Percentiles rank a stretch among this genome's conserved stretches.
Conservation (phyloP, 2,329 filamentous ascomycete species). For the Microsporum canis region DNA sequence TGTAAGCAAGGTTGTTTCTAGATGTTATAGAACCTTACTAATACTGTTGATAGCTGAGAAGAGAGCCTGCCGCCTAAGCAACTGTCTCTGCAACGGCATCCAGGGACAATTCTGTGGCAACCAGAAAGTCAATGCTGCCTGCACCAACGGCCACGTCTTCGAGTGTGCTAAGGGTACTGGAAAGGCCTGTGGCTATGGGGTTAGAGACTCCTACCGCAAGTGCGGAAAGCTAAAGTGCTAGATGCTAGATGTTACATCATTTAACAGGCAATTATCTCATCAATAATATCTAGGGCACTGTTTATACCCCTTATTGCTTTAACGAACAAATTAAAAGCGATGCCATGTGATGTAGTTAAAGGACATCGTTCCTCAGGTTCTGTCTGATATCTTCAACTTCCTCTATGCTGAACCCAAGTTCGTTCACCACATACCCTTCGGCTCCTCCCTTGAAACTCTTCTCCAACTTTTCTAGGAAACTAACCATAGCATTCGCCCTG, state of each 20-base stretch:
- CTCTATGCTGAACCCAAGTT: no score
- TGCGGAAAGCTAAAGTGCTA: constrained; percentile 16
- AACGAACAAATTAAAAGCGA: no score
- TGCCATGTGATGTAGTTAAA: no score
- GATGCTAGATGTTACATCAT: not conserved
- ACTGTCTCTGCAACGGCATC: constrained; percentile 13
- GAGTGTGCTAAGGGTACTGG: constrained; percentile 12
- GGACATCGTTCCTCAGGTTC: no score
- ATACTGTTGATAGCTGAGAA: constrained; percentile 8
- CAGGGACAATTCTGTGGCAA: constrained; percentile 16
- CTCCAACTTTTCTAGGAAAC: no score
- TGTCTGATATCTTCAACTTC: no score
- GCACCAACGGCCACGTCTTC: constrained; percentile 14
- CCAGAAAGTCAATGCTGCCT: constrained; percentile 12
- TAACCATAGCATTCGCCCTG: no score
- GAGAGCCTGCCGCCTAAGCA: constrained; percentile 13
- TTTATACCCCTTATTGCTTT: no score
- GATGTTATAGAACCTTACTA: not conserved
- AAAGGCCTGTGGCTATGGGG: constrained; percentile 15
- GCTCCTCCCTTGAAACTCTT: no score
- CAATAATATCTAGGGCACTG: no score
- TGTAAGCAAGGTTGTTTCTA: not conserved
- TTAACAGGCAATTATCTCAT: no score
- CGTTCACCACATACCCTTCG: no score
- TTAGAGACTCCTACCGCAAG: constrained; percentile 10